A percentile compares a stretch with the other conserved stretches of the same genome.
Evolutionary conservation across 2,329 filamentous ascomycete species (phyloP).

Genomic region (Sporothrix brunneoviolacea): DNA sequence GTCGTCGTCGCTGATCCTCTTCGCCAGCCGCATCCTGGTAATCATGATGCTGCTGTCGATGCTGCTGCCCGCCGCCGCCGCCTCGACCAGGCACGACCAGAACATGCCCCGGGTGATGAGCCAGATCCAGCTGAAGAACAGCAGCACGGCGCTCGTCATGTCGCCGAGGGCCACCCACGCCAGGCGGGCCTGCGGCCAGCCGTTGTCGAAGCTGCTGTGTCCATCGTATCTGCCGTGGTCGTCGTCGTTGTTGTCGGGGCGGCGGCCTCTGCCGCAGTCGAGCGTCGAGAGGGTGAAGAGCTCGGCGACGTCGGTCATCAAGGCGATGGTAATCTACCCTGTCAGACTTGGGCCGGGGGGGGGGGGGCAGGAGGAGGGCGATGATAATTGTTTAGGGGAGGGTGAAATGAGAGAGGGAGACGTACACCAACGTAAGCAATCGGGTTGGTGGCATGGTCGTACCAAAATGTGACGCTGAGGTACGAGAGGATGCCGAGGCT

Average conservation of each 20-base stretch:
- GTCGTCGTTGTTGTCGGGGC: no score
- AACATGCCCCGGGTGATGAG: slow-evolving; percentile 2
- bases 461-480: background rate
- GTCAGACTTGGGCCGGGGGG: no score
- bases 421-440: background rate
- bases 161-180: slow-evolving; percentile 1
- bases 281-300: background rate
- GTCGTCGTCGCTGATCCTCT: background rate
- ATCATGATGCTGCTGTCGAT: no score
- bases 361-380: no score
- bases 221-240: no score
- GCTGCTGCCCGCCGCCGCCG: background rate
- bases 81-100: background rate
- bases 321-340: background rate
- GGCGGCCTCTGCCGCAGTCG: background rate
- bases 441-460: slow-evolving; percentile 1
- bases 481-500: background rate
- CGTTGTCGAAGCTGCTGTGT: no score
- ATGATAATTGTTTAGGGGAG: no score
- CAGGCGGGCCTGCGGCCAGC: background rate
- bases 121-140: slow-evolving; percentile 6
- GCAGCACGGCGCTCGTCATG: background rate
- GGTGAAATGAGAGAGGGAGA: no score
- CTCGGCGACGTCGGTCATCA: background rate
- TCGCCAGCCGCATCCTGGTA: no score